These are phyloP conservation scores for Fusarium sp. DNA, from an alignment of 2,329 filamentous ascomycete species.

Conservation along the genomic window DNA sequence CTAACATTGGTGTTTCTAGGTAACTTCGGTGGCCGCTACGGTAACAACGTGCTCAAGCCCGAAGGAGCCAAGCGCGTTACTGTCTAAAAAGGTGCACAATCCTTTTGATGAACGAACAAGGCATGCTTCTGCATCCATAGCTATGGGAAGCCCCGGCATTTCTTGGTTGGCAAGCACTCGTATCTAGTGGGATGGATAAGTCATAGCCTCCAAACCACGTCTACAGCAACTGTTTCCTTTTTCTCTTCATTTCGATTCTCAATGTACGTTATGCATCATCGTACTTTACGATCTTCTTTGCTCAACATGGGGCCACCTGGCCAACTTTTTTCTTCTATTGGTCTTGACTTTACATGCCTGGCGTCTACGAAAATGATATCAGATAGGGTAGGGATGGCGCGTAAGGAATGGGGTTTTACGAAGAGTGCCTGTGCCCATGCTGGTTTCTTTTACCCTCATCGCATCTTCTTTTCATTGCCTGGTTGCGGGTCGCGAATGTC, in stretches of 20 bases:
- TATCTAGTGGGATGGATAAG: slow-evolving; percentile 27
- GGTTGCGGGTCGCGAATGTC: slow-evolving; percentile 3
- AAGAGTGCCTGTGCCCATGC: slow-evolving; percentile 20
- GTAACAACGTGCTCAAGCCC: slow-evolving; percentile 62
- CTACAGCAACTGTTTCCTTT: slow-evolving; percentile 38
- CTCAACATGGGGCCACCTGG: slow-evolving; percentile 44
- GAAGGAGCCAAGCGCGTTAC: slow-evolving; percentile 42
- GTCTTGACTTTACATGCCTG: slow-evolving; percentile 42
- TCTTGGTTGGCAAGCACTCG: slow-evolving; percentile 34
- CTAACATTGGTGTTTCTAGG: slow-evolving; percentile 52
- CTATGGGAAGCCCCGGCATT: slow-evolving; percentile 19
- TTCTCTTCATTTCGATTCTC: slow-evolving; percentile 52
- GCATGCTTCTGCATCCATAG: slow-evolving; percentile 24
- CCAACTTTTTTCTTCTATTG: slow-evolving; percentile 39
- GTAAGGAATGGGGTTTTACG: slow-evolving; percentile 35
- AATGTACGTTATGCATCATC: slow-evolving; percentile 54
- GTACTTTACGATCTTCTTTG: slow-evolving; percentile 53
- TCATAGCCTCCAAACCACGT: slow-evolving; percentile 32
- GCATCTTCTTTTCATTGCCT: slow-evolving; percentile 45
- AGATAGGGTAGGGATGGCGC: slow-evolving; percentile 43
- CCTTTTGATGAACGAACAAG: slow-evolving; percentile 27
- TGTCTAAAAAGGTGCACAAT: slow-evolving; percentile 44
- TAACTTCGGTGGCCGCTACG: slow-evolving; percentile 66
- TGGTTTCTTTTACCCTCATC: slow-evolving; percentile 36
- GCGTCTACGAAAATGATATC: slow-evolving; percentile 46